Evolutionary conservation across 805 yeast species (phyloP).

Genomic region (Isabelozyma rhagii): DNA sequence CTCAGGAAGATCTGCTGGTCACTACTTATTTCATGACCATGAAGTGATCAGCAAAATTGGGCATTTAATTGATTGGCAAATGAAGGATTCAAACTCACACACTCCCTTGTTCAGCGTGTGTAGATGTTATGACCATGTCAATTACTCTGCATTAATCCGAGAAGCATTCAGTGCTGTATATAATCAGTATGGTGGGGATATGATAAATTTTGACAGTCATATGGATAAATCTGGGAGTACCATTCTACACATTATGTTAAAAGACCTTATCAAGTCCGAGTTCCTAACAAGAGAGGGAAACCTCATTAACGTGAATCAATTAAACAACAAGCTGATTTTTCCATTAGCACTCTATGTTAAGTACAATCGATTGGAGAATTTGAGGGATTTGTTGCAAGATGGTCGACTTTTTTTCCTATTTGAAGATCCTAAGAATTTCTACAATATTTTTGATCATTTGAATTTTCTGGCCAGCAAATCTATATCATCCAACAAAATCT

Average conservation of each 20-base stretch:
- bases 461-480: slow-evolving; percentile 30
- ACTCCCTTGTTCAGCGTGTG: slow-evolving; percentile 78
- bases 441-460: slow-evolving; percentile 37
- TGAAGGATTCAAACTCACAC: slow-evolving; percentile 60
- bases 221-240: slow-evolving; percentile 73
- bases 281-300: slow-evolving; percentile 24
- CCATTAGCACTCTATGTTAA: slow-evolving; percentile 72
- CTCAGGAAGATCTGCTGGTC: slow-evolving; percentile 64
- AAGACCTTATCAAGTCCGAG: slow-evolving; percentile 35
- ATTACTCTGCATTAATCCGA: slow-evolving; percentile 50
- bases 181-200: slow-evolving; percentile 36
- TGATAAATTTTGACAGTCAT: slow-evolving; percentile 56
- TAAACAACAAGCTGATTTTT: slow-evolving; percentile 56
- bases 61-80: slow-evolving; percentile 61
- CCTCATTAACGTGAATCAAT: slow-evolving; percentile 49
- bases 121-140: slow-evolving; percentile 74
- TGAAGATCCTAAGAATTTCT: slow-evolving; percentile 32
- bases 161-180: slow-evolving; percentile 44
- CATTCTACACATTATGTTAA: slow-evolving; percentile 65
- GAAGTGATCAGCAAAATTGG: slow-evolving; percentile 55
- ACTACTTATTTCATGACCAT: slow-evolving; percentile 60
- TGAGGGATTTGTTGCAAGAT: slow-evolving; percentile 48
- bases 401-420: slow-evolving; percentile 37
- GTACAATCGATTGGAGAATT: slow-evolving; percentile 62
- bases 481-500: slow-evolving; percentile 11